Evolutionary conservation across 345 rosid genomes (phyloP), one percentile per base, ranked within the genome.

Genomic region (Sisymbrium altissimum): DNA sequence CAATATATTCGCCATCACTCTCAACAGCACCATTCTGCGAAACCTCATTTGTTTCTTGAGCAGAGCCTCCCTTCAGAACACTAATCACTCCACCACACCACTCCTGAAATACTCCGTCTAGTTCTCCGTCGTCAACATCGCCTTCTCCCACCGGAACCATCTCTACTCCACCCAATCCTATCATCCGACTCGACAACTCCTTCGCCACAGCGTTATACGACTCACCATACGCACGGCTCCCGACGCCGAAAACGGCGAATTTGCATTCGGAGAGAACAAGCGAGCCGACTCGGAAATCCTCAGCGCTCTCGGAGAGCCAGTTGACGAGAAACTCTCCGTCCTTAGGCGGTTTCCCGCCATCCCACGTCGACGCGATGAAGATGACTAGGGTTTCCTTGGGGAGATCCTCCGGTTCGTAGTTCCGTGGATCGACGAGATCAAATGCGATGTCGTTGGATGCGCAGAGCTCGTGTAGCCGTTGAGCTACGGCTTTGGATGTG

Each of bases 381-480:
- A 95, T 23, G n/a, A 90, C 77, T 4, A 85, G 39, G 13, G 77
- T 66, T 67, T 94, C 98, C 43, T 85, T 86, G 2, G 89, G 81
- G 33, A 95, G 84, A 73, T 92, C 99, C 71, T 95, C 99, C 15
- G 99, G 97, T 75, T 95, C 97, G 81, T 95, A 95, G 84, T 54
- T 71, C 39, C 80, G 82, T 53, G 88, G 81, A 73, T 95, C 97
- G 61, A 87, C 85, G 57, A 95, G 88, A 30, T 91, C 96, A 66
- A 93, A 83, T 7, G 74, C 65, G 59, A 89, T 67, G 59, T 66
- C 73, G 38, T 75, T 83, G 25, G 86, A 72, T 50, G 77, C 49
- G 43, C 83, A 73, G 64, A 83, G 77, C 44, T 58, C 33, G 71
- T 50, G 83, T 19, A 94, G 89, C 41, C 89, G 95, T 14, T 74